Evolutionary conservation across 192 early-diverging fungal genomes (phyloP).

Genomic region (Entomortierella parvispora): DNA sequence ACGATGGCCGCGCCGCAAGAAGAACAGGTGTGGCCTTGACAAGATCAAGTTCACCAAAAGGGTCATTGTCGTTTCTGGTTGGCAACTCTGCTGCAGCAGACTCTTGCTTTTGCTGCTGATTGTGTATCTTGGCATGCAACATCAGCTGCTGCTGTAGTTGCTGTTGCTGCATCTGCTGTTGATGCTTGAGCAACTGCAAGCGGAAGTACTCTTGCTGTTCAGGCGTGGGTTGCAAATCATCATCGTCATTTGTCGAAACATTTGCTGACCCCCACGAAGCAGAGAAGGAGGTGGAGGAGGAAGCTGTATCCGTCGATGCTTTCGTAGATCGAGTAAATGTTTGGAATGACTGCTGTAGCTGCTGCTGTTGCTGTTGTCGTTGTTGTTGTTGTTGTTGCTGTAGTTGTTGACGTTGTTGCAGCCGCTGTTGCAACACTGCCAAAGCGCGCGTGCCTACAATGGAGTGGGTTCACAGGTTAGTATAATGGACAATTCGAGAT

Average conservation of each 20-base stretch:
- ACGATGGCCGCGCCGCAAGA: not conserved
- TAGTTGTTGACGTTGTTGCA: slow-evolving; percentile 17
- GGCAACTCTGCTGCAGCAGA: not conserved
- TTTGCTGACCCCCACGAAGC: slow-evolving; percentile 18
- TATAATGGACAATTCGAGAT: not conserved
- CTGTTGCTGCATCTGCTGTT: slow-evolving; percentile 43
- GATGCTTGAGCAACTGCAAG: slow-evolving; percentile 45
- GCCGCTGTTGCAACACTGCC: slow-evolving; percentile 7
- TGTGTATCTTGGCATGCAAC: slow-evolving; percentile 26
- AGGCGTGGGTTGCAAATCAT: slow-evolving; percentile 43
- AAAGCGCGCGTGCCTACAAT: not conserved
- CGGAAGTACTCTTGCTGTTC: slow-evolving; percentile 51
- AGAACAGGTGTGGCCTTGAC: slow-evolving; percentile 9
- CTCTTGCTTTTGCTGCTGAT: slow-evolving; percentile 28
- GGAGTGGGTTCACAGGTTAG: not conserved
- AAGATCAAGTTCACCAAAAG: slow-evolving; percentile 30
- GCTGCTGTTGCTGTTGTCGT: not conserved
- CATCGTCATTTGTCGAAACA: slow-evolving; percentile 16
- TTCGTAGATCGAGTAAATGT: not conserved
- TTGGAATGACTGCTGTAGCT: not conserved
- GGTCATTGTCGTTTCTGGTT: slow-evolving; percentile 35
- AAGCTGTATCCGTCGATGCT: not conserved
- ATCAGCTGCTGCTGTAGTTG: slow-evolving; percentile 39
- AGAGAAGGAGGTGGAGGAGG: not conserved
- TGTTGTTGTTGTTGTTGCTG: slow-evolving; percentile 9